Conservation (phyloP, 108 stramenopile species). For the Chaetoceros tenuissimus region DNA sequence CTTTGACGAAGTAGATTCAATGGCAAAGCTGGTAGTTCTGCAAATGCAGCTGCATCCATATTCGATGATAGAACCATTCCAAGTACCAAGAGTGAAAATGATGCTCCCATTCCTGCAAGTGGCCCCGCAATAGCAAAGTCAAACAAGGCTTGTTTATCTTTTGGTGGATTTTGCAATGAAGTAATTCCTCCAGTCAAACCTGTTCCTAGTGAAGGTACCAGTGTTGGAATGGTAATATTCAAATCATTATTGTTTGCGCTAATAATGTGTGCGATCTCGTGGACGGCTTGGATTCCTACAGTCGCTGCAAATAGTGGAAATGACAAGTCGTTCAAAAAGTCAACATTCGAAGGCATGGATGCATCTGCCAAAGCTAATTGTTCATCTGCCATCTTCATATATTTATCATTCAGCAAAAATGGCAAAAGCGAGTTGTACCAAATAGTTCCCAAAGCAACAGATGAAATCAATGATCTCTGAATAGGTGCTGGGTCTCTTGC, state of each 20-base stretch:
- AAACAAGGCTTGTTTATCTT: constrained; percentile 65
- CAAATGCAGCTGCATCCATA: constrained; percentile 32
- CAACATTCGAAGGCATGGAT: constrained; percentile 51
- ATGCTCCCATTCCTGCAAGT: constrained; percentile 55
- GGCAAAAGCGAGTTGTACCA: constrained; percentile 81
- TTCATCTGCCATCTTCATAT: constrained; percentile 52
- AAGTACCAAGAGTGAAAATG: constrained; percentile 32
- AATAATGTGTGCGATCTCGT: constrained; percentile 54
- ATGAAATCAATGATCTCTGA: constrained; percentile 33
- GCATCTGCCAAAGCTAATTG: constrained; percentile 64
- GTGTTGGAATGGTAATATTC: constrained; percentile 51
- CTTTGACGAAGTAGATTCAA: constrained; percentile 60
- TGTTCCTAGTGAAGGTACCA: constrained; percentile 71
- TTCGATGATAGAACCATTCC: constrained; percentile 49
- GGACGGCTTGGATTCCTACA: constrained; percentile 47
- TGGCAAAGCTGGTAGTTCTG: constrained; percentile 63
- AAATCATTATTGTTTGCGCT: constrained; percentile 45
- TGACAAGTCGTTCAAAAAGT: constrained; percentile 63
- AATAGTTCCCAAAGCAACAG: constrained; percentile 51
- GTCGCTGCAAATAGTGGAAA: constrained; percentile 63
- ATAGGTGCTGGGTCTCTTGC: constrained; percentile 39
- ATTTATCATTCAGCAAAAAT: constrained; percentile 56
- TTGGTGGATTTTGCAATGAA: constrained; percentile 52
- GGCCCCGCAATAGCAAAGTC: constrained; percentile 73
- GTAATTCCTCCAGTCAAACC: constrained; percentile 69